A percentile compares a stretch with the other conserved stretches of the same genome.
Evolutionary conservation across 225 moss, liverwort and hornwort species (phyloP).

Genomic region (Polytrichum commune): DNA sequence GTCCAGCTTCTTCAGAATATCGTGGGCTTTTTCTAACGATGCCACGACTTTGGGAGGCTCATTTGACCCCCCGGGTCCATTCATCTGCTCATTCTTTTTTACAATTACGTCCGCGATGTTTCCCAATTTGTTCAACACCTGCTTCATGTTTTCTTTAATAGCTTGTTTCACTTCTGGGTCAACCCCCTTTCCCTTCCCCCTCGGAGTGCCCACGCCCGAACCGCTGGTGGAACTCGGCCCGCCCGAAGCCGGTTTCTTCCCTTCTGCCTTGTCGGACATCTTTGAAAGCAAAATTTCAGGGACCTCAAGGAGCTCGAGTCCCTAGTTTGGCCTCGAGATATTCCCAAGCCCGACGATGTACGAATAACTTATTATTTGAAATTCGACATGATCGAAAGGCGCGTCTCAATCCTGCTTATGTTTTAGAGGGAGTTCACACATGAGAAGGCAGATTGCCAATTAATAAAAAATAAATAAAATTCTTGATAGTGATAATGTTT

Average conservation of each 20-base stretch:
- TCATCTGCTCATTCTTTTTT: background rate
- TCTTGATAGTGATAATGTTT: no score
- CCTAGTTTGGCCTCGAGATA: no score
- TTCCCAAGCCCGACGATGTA: no score
- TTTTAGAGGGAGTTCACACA: no score
- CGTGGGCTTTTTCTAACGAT: constrained; percentile 17
- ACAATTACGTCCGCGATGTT: constrained; percentile 15
- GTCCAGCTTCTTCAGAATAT: constrained; percentile 23
- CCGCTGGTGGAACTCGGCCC: background rate
- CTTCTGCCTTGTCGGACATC: background rate
- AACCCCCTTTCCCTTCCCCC: background rate
- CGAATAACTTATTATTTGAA: no score
- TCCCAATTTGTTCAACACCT: constrained; percentile 18
- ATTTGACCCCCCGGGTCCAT: constrained; percentile 3
- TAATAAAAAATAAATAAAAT: no score
- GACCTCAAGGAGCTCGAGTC: no score
- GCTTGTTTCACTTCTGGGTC: constrained; percentile 22
- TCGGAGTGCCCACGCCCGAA: background rate
- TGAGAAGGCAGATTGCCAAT: no score
- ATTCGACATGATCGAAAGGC: no score
- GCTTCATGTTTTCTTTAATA: constrained; percentile 20
- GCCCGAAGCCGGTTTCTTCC: background rate
- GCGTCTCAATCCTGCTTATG: no score
- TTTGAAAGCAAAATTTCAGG: no score
- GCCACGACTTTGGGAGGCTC: constrained; percentile 7